phyloP scores from a whole-genome alignment of 371 early-diverging fungal genomes.

The Nematocida ironsii region DNA sequence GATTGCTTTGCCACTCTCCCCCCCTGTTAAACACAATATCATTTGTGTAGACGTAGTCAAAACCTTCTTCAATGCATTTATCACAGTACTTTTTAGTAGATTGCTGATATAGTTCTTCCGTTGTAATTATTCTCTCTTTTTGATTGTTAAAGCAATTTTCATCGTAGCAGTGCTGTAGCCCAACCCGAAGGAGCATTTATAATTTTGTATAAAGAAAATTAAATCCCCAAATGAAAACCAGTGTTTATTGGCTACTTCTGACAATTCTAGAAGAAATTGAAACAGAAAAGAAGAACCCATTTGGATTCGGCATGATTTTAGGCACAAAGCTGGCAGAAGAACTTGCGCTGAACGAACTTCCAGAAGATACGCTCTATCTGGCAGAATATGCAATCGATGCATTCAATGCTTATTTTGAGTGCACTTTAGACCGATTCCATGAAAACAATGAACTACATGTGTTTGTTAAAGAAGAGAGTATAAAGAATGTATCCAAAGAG shows the following conservation, averaged over 20 bases:
- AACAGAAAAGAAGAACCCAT: not conserved
- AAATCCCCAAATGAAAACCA: constrained; percentile 36
- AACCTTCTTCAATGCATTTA: constrained; percentile 35
- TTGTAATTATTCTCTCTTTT: not conserved
- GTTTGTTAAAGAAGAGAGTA: not conserved
- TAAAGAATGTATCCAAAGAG: not conserved
- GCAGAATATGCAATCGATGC: not conserved
- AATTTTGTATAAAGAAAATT: constrained; percentile 39
- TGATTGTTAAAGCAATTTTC: constrained; percentile 30
- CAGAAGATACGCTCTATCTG: not conserved
- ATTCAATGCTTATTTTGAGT: not conserved
- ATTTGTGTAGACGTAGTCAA: constrained; percentile 41
- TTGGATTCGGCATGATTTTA: not conserved
- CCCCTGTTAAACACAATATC: constrained; percentile 13
- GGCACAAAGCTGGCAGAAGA: constrained; percentile 50
- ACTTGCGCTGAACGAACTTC: not conserved
- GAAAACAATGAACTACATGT: not conserved
- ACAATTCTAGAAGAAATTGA: constrained; percentile 4
- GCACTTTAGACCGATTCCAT: not conserved
- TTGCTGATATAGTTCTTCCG: not conserved
- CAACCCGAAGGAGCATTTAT: constrained; percentile 42
- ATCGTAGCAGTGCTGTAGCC: constrained; percentile 26
- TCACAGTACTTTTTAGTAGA: constrained; percentile 25
- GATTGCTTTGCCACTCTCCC: not conserved
- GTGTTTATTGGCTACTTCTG: constrained; percentile 8